phyloP scores from a whole-genome alignment of 495 filamentous ascomycete species.

The Astrothelium macrocarpum region DNA sequence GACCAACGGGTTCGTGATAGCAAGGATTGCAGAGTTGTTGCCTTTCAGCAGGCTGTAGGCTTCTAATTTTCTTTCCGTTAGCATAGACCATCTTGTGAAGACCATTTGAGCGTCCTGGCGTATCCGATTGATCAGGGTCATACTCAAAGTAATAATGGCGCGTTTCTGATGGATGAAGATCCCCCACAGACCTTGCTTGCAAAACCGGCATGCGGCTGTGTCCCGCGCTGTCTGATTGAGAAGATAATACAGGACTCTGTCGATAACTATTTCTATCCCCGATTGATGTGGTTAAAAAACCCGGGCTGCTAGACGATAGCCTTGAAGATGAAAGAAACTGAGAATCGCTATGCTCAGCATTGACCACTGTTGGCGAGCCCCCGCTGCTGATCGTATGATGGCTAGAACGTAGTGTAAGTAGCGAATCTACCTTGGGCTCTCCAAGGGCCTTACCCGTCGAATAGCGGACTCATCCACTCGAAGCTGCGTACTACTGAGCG shows the following conservation, averaged over 20 bases:
- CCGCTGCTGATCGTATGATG: background rate
- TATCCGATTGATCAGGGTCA: background rate
- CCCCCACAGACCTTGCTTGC: background rate
- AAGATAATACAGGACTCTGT: background rate
- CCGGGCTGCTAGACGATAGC: background rate
- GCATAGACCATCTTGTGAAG: background rate
- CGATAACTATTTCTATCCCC: background rate
- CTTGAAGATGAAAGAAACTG: background rate
- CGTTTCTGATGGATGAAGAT: background rate
- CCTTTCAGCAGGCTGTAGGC: background rate
- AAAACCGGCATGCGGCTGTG: background rate
- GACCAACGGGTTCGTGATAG: no score
- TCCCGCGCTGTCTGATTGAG: background rate
- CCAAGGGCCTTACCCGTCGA: background rate
- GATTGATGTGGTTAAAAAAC: background rate
- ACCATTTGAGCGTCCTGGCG: background rate
- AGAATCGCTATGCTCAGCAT: background rate
- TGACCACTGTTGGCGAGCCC: background rate
- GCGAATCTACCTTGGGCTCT: background rate
- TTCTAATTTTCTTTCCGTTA: background rate
- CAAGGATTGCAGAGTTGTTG: background rate
- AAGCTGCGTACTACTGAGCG: background rate
- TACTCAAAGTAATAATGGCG: background rate
- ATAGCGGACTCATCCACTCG: conserved; percentile 1
- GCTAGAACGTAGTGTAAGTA: background rate